phyloP scores from a whole-genome alignment of 352 stramenopile species.

The Globisporangium paddicum region DNA sequence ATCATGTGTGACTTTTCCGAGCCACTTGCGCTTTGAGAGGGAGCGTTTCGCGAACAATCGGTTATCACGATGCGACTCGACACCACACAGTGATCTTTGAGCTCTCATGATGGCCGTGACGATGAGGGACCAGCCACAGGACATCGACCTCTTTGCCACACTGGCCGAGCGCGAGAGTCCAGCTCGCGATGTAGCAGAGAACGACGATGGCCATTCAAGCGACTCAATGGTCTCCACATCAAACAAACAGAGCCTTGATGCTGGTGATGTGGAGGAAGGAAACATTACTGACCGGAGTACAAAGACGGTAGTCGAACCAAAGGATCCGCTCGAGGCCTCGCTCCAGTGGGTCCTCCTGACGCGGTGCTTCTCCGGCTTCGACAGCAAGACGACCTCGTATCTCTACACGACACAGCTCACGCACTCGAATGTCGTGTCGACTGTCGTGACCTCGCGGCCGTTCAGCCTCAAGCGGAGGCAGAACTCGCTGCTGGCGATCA shows the following conservation, averaged over 20 bases:
- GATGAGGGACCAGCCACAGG: conserved; percentile 9
- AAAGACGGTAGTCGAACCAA: not conserved
- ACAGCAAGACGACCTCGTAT: conserved; percentile 31
- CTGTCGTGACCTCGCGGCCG: conserved; percentile 41
- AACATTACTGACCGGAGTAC: not conserved
- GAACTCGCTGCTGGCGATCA: not conserved
- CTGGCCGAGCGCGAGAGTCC: not conserved
- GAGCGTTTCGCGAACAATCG: not conserved
- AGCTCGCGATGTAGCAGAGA: not conserved
- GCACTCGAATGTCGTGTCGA: conserved; percentile 62
- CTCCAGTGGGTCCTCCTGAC: conserved; percentile 24
- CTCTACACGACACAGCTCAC: conserved; percentile 55
- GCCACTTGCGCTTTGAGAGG: not conserved
- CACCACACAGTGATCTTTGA: too few species aligned
- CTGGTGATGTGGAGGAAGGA: too few species aligned
- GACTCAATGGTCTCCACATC: not conserved
- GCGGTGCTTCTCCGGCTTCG: conserved; percentile 34
- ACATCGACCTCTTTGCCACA: conserved; percentile 9
- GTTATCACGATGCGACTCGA: not conserved
- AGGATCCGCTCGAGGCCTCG: conserved; percentile 23
- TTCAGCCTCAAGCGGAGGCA: conserved; percentile 18
- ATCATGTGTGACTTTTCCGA: conserved; percentile 8
- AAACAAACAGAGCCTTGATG: not conserved
- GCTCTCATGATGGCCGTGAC: not conserved
- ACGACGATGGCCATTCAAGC: not conserved